Conservation (phyloP, 2,329 filamentous ascomycete species). For the Microsporum ferrugineum region DNA sequence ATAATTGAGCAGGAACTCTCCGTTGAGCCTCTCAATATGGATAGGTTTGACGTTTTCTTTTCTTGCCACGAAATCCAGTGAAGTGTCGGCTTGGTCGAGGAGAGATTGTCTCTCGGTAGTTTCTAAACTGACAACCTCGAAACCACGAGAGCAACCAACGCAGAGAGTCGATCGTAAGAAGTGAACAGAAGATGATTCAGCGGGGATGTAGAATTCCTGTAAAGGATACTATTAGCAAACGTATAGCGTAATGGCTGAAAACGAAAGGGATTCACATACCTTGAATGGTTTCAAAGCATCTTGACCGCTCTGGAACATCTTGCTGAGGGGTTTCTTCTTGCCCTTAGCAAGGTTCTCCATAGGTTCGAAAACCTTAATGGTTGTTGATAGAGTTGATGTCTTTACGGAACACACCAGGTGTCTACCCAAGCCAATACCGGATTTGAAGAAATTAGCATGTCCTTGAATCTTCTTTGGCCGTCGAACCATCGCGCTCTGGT, state of each 20-base stretch:
- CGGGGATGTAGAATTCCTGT: slow-evolving; percentile 92
- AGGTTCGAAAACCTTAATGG: slow-evolving; percentile 98
- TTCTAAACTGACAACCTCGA: slow-evolving; percentile 92
- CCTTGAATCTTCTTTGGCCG: slow-evolving; percentile 92
- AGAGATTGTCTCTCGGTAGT: slow-evolving; percentile 97
- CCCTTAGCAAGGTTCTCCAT: slow-evolving; percentile 89
- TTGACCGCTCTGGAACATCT: slow-evolving; percentile 88
- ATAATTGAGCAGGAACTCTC: slow-evolving; percentile 96
- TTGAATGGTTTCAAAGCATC: slow-evolving; percentile 95
- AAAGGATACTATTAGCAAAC: background rate
- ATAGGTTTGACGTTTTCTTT: slow-evolving; percentile 91
- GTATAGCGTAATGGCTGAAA: background rate
- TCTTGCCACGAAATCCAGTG: slow-evolving; percentile 87
- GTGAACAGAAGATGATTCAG: slow-evolving; percentile 95
- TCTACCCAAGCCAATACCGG: slow-evolving; percentile 83
- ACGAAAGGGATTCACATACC: slow-evolving; percentile 25
- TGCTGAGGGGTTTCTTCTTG: slow-evolving; percentile 89
- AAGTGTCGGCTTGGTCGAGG: slow-evolving; percentile 94
- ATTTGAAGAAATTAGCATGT: slow-evolving; percentile 97
- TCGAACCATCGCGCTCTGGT: slow-evolving; percentile 60
- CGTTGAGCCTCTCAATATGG: slow-evolving; percentile 91
- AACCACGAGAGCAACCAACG: slow-evolving; percentile 87
- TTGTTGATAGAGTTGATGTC: slow-evolving; percentile 81
- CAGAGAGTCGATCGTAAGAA: slow-evolving; percentile 95
- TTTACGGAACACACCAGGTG: slow-evolving; percentile 96